Percentiles rank a stretch among this genome's conserved stretches.
Conservation (phyloP, 805 yeast genomes). For the Pichia cephalocereana region DNA sequence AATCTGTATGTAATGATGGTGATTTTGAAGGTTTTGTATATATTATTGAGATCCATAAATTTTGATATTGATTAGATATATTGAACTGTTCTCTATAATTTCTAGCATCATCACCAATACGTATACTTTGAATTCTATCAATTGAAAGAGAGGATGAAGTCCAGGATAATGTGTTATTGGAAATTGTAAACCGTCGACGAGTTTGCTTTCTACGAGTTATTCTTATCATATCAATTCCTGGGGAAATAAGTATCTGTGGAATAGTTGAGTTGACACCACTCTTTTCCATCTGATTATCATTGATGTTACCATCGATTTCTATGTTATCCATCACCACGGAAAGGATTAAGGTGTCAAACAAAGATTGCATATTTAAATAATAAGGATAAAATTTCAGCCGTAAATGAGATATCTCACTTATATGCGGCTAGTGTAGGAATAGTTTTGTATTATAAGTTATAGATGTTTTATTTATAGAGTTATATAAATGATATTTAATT, state of each 20-base stretch:
- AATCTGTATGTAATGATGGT: constrained; percentile 31
- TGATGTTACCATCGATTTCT: not conserved
- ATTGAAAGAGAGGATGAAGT: constrained; percentile 39
- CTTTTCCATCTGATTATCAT: not conserved
- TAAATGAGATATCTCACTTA: too few species aligned
- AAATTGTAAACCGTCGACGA: constrained; percentile 46
- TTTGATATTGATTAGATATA: constrained; percentile 53
- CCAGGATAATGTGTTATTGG: constrained; percentile 51
- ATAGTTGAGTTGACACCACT: too few species aligned
- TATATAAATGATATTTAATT: not conserved
- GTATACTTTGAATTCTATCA: constrained; percentile 56
- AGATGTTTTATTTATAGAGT: too few species aligned
- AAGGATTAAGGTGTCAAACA: not conserved
- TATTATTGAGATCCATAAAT: constrained; percentile 73
- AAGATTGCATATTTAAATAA: too few species aligned
- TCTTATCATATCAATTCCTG: constrained; percentile 55
- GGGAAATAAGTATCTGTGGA: not conserved
- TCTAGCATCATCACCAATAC: constrained; percentile 59
- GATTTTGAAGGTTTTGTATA: constrained; percentile 36
- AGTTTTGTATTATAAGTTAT: too few species aligned
- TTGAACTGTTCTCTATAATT: constrained; percentile 83
- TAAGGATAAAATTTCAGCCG: too few species aligned
- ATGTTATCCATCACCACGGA: not conserved
- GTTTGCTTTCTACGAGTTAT: constrained; percentile 64
- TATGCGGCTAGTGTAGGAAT: too few species aligned